A percentile compares a stretch with the other conserved stretches of the same genome.
Evolutionary conservation across 2,329 filamentous ascomycete genomes (phyloP).

Genomic region (Bipolaris victoriae): DNA sequence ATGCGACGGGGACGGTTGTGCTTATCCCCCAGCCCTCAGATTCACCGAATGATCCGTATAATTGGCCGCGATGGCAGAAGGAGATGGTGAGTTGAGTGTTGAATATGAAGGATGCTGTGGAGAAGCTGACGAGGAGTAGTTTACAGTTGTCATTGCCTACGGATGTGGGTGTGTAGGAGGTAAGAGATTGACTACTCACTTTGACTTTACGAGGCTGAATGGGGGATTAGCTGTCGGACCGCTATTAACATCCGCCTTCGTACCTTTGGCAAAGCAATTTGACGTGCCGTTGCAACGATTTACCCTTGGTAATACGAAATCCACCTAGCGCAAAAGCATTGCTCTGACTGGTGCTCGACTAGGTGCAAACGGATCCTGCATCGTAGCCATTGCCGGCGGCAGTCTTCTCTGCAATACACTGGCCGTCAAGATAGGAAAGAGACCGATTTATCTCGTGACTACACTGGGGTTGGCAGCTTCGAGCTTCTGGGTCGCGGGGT

Average conservation of each 20-base stretch:
- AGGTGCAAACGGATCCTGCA: slow-evolving; percentile 31
- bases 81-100: slow-evolving; percentile 17
- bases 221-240: slow-evolving; percentile 27
- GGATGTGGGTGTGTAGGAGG: slow-evolving; percentile 35
- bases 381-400: slow-evolving; percentile 27
- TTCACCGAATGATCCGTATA: slow-evolving; percentile 59
- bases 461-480: slow-evolving; percentile 29
- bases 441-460: slow-evolving; percentile 29
- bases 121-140: slow-evolving; percentile 8
- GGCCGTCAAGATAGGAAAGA: slow-evolving; percentile 32
- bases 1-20: slow-evolving; percentile 48
- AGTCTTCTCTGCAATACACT: slow-evolving; percentile 30
- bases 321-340: not conserved
- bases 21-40: slow-evolving; percentile 60
- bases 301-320: slow-evolving; percentile 12
- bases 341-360: not conserved
- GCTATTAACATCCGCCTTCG: slow-evolving; percentile 31
- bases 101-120: fast-evolving
- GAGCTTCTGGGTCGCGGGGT: slow-evolving; percentile 34
- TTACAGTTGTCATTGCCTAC: slow-evolving; percentile 31
- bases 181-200: not conserved
- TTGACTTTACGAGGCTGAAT: not conserved
- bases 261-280: slow-evolving; percentile 27
- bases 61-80: slow-evolving; percentile 53
- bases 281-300: slow-evolving; percentile 29